Base-by-base conservation (phyloP, 2,329 filamentous ascomycete genomes). In the Penicillium sp. region DNA sequence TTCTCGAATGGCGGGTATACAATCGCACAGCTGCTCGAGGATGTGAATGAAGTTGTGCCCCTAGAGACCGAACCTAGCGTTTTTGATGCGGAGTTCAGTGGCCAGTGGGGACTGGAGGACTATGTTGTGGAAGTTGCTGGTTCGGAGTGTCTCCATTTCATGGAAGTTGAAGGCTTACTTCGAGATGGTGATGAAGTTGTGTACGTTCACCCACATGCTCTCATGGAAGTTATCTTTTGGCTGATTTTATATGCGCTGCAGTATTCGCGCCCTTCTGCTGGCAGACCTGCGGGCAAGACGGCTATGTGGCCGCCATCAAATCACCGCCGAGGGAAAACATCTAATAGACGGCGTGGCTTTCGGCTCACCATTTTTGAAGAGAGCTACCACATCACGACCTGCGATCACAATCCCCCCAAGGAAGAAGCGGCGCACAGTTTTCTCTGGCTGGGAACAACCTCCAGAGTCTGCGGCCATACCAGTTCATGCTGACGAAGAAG, bases 91-190 rank as follows among this genome's bases (percentile, higher is more conserved):
- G 65, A 68, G 31, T 61, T 54, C 34, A 70, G 68, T 40, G 70
- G 72, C 8, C 66, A 89, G 52, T 95, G 89, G 89, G 89, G 89
- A 0, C 72, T 95, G 3, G 91, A 96, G 63, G 89, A 96, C 66
- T 97, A 97, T 68, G 81, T 81, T 8, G 88, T 95, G 27, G 88
- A 95, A 69, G 77, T 95, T 3, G 79, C 78, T n/a, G 83, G 80
- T 38, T 96, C 88, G 58, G 92, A 97, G 71, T 93, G 89, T 61
- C 72, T 96, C 49, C 92, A 96, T 72, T 97, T 89, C 62, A 86
- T 89, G 65, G 77, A 80, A 16, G 79, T 95, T 5, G 75, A 77
- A 12, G 78, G 79, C 37, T 75, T 93, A 9, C 74, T 95, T 50
- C 86, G 88, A 58, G 85, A 92, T 43, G 89, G 93, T 46, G 91